Base-by-base conservation (phyloP, 2,329 filamentous ascomycete species). In the Aspergillus sergii region DNA sequence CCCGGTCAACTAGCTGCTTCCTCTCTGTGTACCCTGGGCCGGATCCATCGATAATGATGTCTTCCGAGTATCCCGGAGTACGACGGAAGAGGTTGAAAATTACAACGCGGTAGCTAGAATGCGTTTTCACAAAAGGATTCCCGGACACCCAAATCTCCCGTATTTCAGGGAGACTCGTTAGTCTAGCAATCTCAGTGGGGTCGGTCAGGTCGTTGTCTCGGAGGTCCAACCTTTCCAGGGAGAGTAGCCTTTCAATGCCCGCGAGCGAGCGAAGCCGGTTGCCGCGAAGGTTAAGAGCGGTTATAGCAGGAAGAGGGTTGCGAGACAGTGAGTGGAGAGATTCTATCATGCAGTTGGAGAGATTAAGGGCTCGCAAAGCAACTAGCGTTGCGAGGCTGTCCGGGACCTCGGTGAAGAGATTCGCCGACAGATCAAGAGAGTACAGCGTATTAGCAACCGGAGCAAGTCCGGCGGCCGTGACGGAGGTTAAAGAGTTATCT, bases 331-430 rank as follows among this genome's bases (percentile, higher is more conserved):
- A 97, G 72, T 96, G 91, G 61, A 99, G 84, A 19, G 93, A 95
- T 70, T 94, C 92, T 66, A 99, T 98, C 94, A 98, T 97, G 84
- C 94, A 98, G 72, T 96, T 91, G 4, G 94, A 96, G 30, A 99
- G 84, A 72, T 99, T 98, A 59, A 99, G 82, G 28, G 95, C 94
- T 67, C 94, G 89, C n/a, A 99, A 85, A 32, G 93, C 90, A 23
- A 93, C 93, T 62, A 99, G 83, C 11, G 88, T 91, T 14, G 94
- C 91, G 62, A 99, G 82, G 71, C 92, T 95, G 76, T 98, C 95
- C 1, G 95, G 95, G 59, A 98, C 91, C 76, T 97, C 92, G n/a
- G 88, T 89, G 77, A 99, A 96, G 36, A 97, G 87, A 73, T 99
- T 99, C 57, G 89, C 89, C 0, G 95, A 98, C 54, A 99, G 82